A percentile compares a stretch with the other conserved stretches of the same genome.
Evolutionary conservation across 805 yeast genomes (phyloP).

Genomic region (Yamadazyma paraphyllophila): DNA sequence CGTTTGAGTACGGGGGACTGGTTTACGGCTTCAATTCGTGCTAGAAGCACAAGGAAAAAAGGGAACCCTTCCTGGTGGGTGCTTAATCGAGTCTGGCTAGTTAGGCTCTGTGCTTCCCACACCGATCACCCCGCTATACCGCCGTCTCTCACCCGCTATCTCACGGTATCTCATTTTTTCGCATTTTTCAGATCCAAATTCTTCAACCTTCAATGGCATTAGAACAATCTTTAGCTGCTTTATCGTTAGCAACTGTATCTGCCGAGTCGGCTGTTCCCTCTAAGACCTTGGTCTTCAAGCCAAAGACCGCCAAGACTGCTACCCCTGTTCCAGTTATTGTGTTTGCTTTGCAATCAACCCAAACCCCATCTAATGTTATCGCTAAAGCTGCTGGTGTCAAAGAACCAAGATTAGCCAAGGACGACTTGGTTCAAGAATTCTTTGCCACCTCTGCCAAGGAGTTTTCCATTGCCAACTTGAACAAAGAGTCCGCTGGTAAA

Average conservation of each 20-base stretch:
- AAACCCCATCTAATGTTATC: constrained; percentile 63
- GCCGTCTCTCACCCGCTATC: neutral
- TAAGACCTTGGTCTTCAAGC: constrained; percentile 83
- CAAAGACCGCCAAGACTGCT: constrained; percentile 83
- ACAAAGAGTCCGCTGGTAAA: constrained; percentile 47
- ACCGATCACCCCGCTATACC: neutral
- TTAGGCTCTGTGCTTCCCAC: neutral
- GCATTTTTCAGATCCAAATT: constrained; percentile 1
- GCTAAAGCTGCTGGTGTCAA: constrained; percentile 69
- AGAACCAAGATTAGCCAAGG: constrained; percentile 86
- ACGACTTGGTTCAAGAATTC: constrained; percentile 67
- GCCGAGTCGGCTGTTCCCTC: constrained; percentile 53
- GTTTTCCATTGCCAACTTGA: constrained; percentile 56
- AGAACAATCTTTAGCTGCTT: constrained; percentile 62
- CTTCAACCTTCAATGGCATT: constrained; percentile 50
- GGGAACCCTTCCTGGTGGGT: too few species aligned
- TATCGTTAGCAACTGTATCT: constrained; percentile 46
- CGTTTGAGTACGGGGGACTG: too few species aligned
- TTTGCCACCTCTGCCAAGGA: constrained; percentile 59
- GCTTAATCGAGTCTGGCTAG: too few species aligned
- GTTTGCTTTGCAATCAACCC: constrained; percentile 68
- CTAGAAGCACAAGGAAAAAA: too few species aligned
- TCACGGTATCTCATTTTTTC: neutral
- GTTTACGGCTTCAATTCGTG: too few species aligned
- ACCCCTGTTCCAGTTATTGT: constrained; percentile 77